Percentiles rank a stretch among this genome's conserved stretches.
Evolutionary conservation across 1,284 basidiomycete genomes (phyloP).

Genomic region (Fistulinella cinereoalba): DNA sequence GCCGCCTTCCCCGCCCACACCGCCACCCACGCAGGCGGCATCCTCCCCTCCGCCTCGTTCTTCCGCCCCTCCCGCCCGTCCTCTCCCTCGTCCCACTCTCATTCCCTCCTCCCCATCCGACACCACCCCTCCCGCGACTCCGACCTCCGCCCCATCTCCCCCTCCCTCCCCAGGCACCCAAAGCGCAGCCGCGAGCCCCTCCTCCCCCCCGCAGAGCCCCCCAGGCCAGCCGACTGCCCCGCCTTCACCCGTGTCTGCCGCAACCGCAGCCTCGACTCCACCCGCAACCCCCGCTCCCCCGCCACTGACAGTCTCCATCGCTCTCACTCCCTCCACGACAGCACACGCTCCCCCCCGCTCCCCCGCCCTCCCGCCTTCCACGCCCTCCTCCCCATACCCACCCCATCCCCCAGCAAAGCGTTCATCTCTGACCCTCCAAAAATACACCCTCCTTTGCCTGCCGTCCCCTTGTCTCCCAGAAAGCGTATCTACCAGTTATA

Average conservation of each 20-base stretch:
- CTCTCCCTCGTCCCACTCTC: conserved; percentile 18
- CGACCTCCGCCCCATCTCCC: conserved; percentile 28
- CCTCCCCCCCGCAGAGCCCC: conserved; percentile 44
- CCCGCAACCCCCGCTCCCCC: conserved; percentile 15
- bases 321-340: conserved; percentile 8
- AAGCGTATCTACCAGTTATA: conserved; percentile 59
- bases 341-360: conserved; percentile 11
- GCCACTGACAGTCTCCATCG: conserved; percentile 7
- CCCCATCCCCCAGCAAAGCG: conserved; percentile 30
- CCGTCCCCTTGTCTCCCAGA: conserved; percentile 45
- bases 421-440: conserved; percentile 27
- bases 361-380: conserved; percentile 15
- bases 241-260: conserved; percentile 56
- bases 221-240: conserved; percentile 51
- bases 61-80: conserved; percentile 57
- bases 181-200: conserved; percentile 69
- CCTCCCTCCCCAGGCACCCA: conserved; percentile 37
- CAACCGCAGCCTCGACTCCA: conserved; percentile 56
- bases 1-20: conserved; percentile 52
- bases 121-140: conserved; percentile 29
- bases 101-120: conserved; percentile 10
- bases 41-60: conserved; percentile 71
- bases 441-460: conserved; percentile 41
- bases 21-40: conserved; percentile 65
- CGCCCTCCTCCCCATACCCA: conserved; percentile 28